These are phyloP conservation scores for Begonia loranthoides DNA, from an alignment of 306 rosid genomes.

Conservation along the genomic window DNA sequence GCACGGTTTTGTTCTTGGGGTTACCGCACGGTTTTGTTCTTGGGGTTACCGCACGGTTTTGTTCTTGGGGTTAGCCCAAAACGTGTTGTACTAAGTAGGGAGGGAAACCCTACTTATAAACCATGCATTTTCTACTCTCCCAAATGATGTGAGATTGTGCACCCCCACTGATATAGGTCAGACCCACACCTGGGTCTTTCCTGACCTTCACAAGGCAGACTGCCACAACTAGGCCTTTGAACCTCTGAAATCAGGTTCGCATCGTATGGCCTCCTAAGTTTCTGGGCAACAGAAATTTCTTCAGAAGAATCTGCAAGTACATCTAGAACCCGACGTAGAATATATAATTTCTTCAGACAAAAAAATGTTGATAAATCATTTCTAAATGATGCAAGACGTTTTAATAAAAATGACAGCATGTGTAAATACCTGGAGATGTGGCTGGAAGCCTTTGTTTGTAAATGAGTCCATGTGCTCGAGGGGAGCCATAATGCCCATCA, in stretches of 20 bases:
- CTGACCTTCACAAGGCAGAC: no score
- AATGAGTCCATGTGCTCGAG: conserved; percentile 41
- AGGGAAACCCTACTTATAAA: no score
- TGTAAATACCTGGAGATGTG: conserved; percentile 12
- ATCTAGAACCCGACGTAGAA: conserved; percentile 22
- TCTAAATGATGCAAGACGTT: conserved; percentile 11
- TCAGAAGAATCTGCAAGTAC: conserved; percentile 36
- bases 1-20: no score
- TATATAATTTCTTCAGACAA: neutral
- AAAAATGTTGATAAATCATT: conserved; percentile 1
- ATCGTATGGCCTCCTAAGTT: conserved; percentile 38
- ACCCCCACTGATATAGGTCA: no score
- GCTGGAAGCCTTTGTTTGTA: conserved; percentile 53
- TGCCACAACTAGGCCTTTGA: conserved; percentile 30
- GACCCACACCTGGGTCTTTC: no score
- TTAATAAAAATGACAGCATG: neutral
- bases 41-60: no score
- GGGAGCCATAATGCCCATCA: conserved; percentile 56
- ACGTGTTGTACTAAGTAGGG: no score
- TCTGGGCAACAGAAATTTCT: conserved; percentile 42
- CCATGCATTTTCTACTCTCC: no score
- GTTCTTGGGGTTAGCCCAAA: no score
- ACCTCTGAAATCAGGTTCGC: conserved; percentile 28
- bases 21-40: no score
- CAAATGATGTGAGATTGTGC: no score